Conservation (phyloP, 2,329 filamentous ascomycete species). For the Hortaea sp. region DNA sequence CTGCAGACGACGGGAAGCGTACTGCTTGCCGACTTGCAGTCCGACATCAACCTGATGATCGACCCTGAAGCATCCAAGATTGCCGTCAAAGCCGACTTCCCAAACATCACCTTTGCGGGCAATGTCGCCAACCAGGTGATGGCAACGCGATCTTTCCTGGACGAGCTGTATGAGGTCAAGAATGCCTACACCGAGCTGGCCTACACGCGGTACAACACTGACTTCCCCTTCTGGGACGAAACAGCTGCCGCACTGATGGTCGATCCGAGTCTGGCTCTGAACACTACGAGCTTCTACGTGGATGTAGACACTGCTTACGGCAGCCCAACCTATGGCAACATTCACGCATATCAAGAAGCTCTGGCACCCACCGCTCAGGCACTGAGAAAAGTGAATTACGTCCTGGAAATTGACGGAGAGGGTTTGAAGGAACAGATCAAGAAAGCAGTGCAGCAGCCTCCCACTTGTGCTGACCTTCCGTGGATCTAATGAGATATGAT, state of each 20-base stretch:
- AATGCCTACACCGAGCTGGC: conserved; percentile 32
- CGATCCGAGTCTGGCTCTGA: conserved; percentile 29
- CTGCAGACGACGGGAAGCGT: conserved; percentile 19
- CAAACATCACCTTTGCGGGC: conserved; percentile 34
- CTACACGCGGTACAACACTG: conserved; percentile 29
- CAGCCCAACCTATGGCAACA: conserved; percentile 33
- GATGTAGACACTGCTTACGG: conserved; percentile 35
- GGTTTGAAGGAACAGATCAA: conserved; percentile 29
- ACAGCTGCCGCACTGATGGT: conserved; percentile 34
- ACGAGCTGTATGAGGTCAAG: conserved; percentile 28
- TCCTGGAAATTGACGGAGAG: conserved; percentile 29
- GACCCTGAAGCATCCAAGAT: conserved; percentile 43
- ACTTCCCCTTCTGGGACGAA: conserved; percentile 39
- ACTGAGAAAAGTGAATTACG: conserved; percentile 31
- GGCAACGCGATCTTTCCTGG: conserved; percentile 29
- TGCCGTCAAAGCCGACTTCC: conserved; percentile 37
- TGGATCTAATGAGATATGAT: no score
- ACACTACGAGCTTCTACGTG: conserved; percentile 31
- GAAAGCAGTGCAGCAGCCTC: conserved; percentile 24
- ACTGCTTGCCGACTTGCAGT: conserved; percentile 19
- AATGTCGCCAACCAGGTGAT: conserved; percentile 41
- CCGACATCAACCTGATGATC: conserved; percentile 41
- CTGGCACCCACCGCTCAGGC: conserved; percentile 26
- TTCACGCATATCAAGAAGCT: conserved; percentile 34
- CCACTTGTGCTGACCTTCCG: conserved; percentile 3